Evolutionary conservation across 116 monocot genomes (phyloP).

Genomic region (Iris pallida): DNA sequence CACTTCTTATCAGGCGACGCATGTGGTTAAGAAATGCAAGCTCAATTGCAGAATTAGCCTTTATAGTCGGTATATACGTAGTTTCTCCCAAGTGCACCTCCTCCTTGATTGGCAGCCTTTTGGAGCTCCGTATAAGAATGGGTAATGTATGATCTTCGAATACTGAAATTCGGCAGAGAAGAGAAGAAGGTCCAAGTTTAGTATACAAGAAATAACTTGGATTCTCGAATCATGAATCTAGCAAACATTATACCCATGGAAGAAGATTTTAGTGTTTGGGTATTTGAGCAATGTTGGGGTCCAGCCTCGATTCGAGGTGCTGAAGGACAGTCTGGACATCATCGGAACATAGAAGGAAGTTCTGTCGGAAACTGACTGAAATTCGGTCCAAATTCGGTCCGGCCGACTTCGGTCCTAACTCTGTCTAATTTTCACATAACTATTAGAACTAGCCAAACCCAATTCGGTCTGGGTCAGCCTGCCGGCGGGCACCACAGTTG

Average conservation of each 20-base stretch:
- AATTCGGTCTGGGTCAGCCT: too few relatives aligned
- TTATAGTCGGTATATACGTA: constrained; percentile 89
- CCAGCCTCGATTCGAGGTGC: too few relatives aligned
- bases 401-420: too few relatives aligned
- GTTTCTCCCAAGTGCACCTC: constrained; percentile 95
- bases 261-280: not conserved
- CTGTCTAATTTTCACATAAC: too few relatives aligned
- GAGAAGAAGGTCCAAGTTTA: not conserved
- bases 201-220: not conserved
- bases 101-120: constrained; percentile 91
- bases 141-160: constrained; percentile 86
- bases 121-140: constrained; percentile 70
- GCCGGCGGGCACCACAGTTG: too few relatives aligned
- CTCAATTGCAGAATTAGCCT: constrained; percentile 87
- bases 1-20: constrained; percentile 74
- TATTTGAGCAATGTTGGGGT: constrained; percentile 84
- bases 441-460: too few relatives aligned
- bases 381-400: too few relatives aligned
- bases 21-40: constrained; percentile 88
- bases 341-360: too few relatives aligned
- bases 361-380: too few relatives aligned
- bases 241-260: too few relatives aligned
- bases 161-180: constrained; percentile 32
- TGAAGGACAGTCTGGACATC: too few relatives aligned
- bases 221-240: not conserved